Evolutionary conservation across 139 green algal genomes (phyloP), one percentile per base, ranked within the genome.

Genomic region (Chlorella sp.): DNA sequence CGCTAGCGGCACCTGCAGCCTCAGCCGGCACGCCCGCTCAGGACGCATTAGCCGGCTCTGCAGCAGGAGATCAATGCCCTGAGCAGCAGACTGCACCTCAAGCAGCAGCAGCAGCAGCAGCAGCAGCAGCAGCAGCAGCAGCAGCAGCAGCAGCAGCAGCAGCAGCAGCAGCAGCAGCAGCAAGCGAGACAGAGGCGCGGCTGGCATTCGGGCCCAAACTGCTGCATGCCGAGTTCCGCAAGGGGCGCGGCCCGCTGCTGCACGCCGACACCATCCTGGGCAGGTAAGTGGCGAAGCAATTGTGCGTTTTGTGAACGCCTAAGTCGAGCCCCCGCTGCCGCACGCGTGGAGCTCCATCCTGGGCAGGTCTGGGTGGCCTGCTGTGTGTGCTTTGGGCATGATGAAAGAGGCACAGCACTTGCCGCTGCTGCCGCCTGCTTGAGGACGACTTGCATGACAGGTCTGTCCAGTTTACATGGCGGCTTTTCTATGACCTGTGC

Each of bases 201-300:
- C 58, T 83, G 30, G 40, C 3, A 28, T 41, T 83, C 24, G 30
- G 38, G 5, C 14, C 44, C 6, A 83, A 83, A 60, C 77, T 83
- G 40, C 30, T 83, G 60, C 77, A 83, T 3, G 77, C 77, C 32
- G 60, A 83, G 58, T 83, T 74, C 24, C 58, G 77, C 16, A 83
- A 74, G 60, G 77, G 77, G 14, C 28, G 77, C 14, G 77, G 77
- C 24, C 77, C 77, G 11, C 32, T 83, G 77, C 41, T 83, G 77
- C 77, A 83, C 41, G 24, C 40, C 13, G 77, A 83, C 2, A 73
- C 51, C 19, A 40, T 83, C 17, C 58, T 83, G 30, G 77, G 77
- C 77, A 83, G 77, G 77, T 40, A 28, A 74, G 77, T 38, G 38
- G 28, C n/a, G 20, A 17, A 34, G 20, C 6, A 1, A 3, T 36